Evolutionary conservation across 2,329 filamentous ascomycete genomes (phyloP).

Genomic region (Amauroascus verrucosus): DNA sequence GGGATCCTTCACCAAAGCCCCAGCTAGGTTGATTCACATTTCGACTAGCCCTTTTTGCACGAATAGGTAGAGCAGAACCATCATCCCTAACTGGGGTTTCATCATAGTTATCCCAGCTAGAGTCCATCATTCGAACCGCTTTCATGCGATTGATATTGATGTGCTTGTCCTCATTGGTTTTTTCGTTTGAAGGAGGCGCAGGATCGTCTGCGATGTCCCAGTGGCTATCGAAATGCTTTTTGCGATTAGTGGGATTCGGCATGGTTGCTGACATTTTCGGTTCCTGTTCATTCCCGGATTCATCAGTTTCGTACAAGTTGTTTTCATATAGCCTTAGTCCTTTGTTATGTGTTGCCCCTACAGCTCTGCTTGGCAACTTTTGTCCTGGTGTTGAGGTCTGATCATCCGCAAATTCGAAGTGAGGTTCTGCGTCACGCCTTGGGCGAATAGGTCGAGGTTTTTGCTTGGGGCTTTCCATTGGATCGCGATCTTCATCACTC

Average conservation of each 20-base stretch:
- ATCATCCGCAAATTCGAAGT: slow-evolving; percentile 78
- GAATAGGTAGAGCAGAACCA: slow-evolving; percentile 20
- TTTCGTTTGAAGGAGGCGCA: slow-evolving; percentile 36
- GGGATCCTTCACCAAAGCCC: slow-evolving; percentile 33
- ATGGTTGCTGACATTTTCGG: slow-evolving; percentile 47
- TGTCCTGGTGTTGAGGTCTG: slow-evolving; percentile 48
- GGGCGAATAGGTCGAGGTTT: slow-evolving; percentile 53
- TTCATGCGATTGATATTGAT: slow-evolving; percentile 47
- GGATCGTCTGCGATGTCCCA: slow-evolving; percentile 61
- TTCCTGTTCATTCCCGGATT: slow-evolving; percentile 23
- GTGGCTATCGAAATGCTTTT: slow-evolving; percentile 67
- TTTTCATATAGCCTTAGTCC: slow-evolving; percentile 67
- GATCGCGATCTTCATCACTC: slow-evolving; percentile 54
- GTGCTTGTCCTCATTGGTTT: slow-evolving; percentile 4
- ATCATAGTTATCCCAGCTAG: slow-evolving; percentile 41
- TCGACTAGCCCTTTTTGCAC: slow-evolving; percentile 20
- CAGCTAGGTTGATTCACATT: slow-evolving; percentile 32
- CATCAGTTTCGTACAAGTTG: slow-evolving; percentile 57
- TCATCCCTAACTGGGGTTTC: slow-evolving; percentile 28
- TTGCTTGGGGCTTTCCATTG: slow-evolving; percentile 32
- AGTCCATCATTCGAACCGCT: slow-evolving; percentile 62
- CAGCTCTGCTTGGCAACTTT: slow-evolving; percentile 26
- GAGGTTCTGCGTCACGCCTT: slow-evolving; percentile 67
- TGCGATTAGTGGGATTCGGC: slow-evolving; percentile 62
- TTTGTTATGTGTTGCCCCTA: slow-evolving; percentile 51